Conservation (phyloP, 805 yeast species). For the Starmerella vitae region DNA sequence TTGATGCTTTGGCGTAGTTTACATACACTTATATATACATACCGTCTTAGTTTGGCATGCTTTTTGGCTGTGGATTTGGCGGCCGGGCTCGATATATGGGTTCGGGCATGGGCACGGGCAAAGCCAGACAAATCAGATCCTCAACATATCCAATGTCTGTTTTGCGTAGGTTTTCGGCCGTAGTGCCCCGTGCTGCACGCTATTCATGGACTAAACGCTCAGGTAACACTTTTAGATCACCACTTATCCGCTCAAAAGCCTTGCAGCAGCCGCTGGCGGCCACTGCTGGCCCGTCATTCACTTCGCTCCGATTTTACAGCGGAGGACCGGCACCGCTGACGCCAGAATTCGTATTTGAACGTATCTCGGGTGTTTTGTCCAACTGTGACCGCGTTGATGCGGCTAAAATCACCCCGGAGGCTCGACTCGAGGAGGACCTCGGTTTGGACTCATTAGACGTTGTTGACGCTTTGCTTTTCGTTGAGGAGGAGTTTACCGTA, state of each 20-base stretch:
- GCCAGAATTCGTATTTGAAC: conserved; percentile 63
- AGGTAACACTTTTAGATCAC: too few species aligned
- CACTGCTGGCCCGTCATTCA: neutral
- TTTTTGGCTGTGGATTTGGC: too few species aligned
- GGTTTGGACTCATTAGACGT: conserved; percentile 86
- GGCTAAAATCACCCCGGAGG: conserved; percentile 30
- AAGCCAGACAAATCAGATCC: too few species aligned
- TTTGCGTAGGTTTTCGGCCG: neutral
- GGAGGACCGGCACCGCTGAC: conserved; percentile 45
- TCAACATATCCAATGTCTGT: neutral
- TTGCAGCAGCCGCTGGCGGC: conserved; percentile 4
- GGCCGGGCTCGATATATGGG: too few species aligned
- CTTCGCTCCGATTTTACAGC: conserved; percentile 7
- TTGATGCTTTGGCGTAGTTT: too few species aligned
- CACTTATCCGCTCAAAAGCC: neutral
- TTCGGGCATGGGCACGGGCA: too few species aligned
- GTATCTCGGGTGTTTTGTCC: conserved; percentile 65
- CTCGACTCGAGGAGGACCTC: conserved; percentile 39
- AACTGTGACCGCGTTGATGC: conserved; percentile 43
- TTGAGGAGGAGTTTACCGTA: conserved; percentile 69
- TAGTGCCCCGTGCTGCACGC: neutral
- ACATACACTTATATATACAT: too few species aligned
- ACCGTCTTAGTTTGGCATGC: too few species aligned
- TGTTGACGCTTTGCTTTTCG: conserved; percentile 87
- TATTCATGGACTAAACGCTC: too few species aligned